Evolutionary conservation across 1,139 yeast species (phyloP).

Genomic region (Sugiyamaella xylanicola): DNA sequence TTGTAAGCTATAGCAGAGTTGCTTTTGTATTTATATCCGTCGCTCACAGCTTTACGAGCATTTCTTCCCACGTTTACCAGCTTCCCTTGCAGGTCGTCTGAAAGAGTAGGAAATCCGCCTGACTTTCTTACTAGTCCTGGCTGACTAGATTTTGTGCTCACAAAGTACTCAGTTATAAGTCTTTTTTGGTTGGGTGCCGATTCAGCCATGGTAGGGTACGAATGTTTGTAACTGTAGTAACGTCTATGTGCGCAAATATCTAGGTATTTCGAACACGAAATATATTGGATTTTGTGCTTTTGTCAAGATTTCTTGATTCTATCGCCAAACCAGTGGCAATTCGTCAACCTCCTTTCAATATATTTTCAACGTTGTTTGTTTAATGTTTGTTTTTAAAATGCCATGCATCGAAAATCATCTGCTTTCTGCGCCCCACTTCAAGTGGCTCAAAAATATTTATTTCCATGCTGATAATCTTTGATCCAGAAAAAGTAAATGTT

Average conservation of each 20-base stretch:
- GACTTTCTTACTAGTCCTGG: constrained; percentile 20
- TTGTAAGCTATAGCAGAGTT: constrained; percentile 34
- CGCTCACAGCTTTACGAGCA: constrained; percentile 39
- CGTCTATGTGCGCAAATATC: neutral
- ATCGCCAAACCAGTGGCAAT: too few relatives aligned
- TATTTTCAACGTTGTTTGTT: neutral
- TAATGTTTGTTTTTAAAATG: constrained; percentile 9
- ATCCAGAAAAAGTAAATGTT: neutral
- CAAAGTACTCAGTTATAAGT: constrained; percentile 21
- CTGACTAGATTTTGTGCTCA: constrained; percentile 12
- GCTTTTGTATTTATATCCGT: constrained; percentile 35
- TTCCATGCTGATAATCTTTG: neutral
- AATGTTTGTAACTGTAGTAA: neutral
- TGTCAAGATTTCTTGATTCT: too few relatives aligned
- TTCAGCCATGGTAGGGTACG: constrained; percentile 8
- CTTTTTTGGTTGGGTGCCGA: constrained; percentile 15
- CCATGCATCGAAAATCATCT: neutral
- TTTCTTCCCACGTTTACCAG: constrained; percentile 38
- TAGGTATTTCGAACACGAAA: too few relatives aligned
- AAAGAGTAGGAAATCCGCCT: constrained; percentile 30
- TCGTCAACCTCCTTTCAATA: too few relatives aligned
- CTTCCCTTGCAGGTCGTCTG: constrained; percentile 36
- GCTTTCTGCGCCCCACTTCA: constrained; percentile 1
- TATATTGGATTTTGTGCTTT: too few relatives aligned
- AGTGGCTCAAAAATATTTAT: constrained; percentile 13